phyloP scores from a whole-genome alignment of 495 filamentous ascomycete species.

The Aspergillus hancockii region DNA sequence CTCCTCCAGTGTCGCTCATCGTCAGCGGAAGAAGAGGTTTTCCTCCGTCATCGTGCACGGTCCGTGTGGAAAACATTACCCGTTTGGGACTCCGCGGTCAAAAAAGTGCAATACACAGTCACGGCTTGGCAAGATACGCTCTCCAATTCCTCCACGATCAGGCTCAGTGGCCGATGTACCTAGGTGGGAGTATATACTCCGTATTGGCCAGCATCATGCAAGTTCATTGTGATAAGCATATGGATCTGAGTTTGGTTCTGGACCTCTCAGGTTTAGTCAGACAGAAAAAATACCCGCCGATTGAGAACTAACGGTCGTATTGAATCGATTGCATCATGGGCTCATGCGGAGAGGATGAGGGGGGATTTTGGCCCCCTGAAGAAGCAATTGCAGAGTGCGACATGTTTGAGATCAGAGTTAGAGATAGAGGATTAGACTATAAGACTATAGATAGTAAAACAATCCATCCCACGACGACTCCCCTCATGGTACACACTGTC shows the following conservation, averaged over 20 bases:
- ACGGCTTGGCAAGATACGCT: not conserved
- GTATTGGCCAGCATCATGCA: not conserved
- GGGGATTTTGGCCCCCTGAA: conserved; percentile 14
- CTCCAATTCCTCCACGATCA: not conserved
- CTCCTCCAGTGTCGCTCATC: too few relatives aligned
- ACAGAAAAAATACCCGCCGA: not conserved
- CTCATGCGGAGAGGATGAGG: conserved; percentile 20
- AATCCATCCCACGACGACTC: not conserved
- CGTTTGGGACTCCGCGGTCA: conserved; percentile 10
- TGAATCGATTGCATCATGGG: conserved; percentile 2
- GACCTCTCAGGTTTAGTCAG: not conserved
- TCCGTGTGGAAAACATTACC: conserved; percentile 26
- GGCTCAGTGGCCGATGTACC: not conserved
- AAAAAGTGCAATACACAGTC: not conserved
- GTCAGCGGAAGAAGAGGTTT: conserved; percentile 20
- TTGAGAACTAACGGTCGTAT: too few relatives aligned
- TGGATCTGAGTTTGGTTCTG: not conserved
- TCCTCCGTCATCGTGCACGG: conserved; percentile 12
- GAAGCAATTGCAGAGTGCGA: not conserved
- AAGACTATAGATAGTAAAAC: not conserved
- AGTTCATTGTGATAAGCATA: not conserved
- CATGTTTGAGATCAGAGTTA: not conserved
- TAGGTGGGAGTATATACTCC: not conserved
- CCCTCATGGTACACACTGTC: not conserved
- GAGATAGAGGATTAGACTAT: conserved; percentile 3